A percentile compares a stretch with the other conserved stretches of the same genome.
phyloP scores from a whole-genome alignment of 2,329 filamentous ascomycete genomes.

The Penicillium aurantiogriseum region DNA sequence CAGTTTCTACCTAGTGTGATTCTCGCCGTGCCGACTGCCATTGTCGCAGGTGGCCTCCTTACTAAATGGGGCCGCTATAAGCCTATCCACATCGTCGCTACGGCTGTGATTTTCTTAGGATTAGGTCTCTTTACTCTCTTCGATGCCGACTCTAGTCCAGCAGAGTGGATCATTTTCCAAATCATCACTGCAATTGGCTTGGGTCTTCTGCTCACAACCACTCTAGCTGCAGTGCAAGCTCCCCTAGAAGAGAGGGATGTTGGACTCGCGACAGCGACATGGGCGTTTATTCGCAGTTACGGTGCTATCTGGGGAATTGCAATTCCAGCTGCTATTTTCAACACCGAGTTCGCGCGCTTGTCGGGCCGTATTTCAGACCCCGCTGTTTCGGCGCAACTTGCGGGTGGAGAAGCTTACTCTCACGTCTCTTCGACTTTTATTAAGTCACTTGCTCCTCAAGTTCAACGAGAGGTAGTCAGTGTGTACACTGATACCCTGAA shows the following conservation, averaged over 20 bases:
- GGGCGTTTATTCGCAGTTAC: conserved; percentile 28
- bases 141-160: conserved; percentile 20
- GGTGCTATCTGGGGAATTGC: conserved; percentile 31
- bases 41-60: conserved; percentile 24
- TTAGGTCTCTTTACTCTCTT: conserved; percentile 29
- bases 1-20: background rate
- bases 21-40: conserved; percentile 9
- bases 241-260: conserved; percentile 22
- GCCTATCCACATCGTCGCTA: conserved; percentile 24
- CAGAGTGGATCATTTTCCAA: conserved; percentile 26
- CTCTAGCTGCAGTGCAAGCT: conserved; percentile 26
- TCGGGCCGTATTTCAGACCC: background rate
- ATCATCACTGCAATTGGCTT: conserved; percentile 21
- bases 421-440: background rate
- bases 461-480: background rate
- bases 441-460: background rate
- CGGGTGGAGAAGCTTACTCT: background rate
- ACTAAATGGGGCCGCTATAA: conserved; percentile 29
- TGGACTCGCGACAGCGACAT: conserved; percentile 23
- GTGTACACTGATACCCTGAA: background rate
- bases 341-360: conserved; percentile 23
- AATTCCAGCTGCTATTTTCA: conserved; percentile 31
- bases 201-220: conserved; percentile 6
- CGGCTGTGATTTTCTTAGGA: conserved; percentile 24
- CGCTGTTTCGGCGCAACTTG: background rate